Evolutionary conservation across 768 basidiomycete species (phyloP).

Genomic region (Sporobolomyces phaffii): DNA sequence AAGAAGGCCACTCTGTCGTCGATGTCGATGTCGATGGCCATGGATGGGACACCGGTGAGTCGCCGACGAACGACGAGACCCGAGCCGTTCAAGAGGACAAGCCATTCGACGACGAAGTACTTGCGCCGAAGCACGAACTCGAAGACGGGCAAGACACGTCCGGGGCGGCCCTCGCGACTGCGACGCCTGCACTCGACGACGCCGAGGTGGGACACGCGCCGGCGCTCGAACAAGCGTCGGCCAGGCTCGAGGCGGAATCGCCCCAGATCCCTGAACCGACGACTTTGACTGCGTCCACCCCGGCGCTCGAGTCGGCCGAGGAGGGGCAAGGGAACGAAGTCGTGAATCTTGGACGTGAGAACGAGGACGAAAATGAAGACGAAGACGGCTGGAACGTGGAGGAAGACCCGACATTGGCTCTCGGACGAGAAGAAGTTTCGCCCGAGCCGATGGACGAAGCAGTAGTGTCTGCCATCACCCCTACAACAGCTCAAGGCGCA

Average conservation of each 20-base stretch:
- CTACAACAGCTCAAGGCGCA: too few relatives aligned
- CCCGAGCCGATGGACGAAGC: too few relatives aligned
- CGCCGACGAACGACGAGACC: too few relatives aligned
- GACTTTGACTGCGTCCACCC: background rate
- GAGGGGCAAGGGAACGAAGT: background rate
- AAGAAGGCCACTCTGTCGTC: background rate
- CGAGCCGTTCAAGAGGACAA: too few relatives aligned
- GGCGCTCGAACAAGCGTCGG: background rate
- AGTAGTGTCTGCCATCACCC: background rate
- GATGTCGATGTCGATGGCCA: background rate
- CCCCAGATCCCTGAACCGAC: background rate
- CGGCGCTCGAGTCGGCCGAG: background rate
- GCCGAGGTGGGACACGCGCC: background rate
- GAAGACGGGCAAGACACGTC: background rate
- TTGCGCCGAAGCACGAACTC: background rate
- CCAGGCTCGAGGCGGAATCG: background rate
- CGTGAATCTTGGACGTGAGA: too few relatives aligned
- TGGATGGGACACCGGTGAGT: constrained; percentile 1
- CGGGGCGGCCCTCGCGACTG: background rate
- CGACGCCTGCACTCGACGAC: background rate
- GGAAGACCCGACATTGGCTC: background rate
- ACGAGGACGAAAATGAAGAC: too few relatives aligned
- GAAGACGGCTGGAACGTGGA: too few relatives aligned
- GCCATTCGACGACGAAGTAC: too few relatives aligned
- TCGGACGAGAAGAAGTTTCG: background rate